Evolutionary conservation across 352 stramenopile species (phyloP), one percentile per base, ranked within the genome.

Genomic region (Globisporangium cystogenes): DNA sequence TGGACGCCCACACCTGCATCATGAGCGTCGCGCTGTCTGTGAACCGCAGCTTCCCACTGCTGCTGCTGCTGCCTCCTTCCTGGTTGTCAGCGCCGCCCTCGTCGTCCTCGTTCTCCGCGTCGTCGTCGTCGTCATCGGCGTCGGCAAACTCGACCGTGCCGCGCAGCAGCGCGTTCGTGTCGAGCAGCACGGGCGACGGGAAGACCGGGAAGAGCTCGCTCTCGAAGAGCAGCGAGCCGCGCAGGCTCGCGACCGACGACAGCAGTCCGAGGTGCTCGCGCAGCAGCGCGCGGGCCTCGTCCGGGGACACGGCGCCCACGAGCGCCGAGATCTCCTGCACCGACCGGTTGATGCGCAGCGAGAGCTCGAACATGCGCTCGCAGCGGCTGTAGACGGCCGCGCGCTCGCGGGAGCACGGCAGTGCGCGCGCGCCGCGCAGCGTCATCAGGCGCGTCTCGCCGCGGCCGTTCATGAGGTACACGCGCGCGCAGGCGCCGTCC

Each of bases 251-350:
- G 5, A 94, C 84, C 3, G 77, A 90, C 5, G 84, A 63, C 77
- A 94, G 89, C 48, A 93, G 68, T 57, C 83, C 84, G 40, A 94
- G 88, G 47, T 93, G 82, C 51, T 94, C 82, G 29, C 87, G 88
- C n/a, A 94, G 65, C 18, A 94, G 48, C 0, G 76, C 76, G 3
- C 84, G 64, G 8, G 82, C 82, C 53, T 92, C 84, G 42, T 90
- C 79, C 14, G 90, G 67, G 0, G 82, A 91, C 20, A 93, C 74
- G 67, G 92, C 84, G 39, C 77, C 82, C 29, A 91, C 86, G 0
- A 94, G 60, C 51, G 79, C 74, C 63, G 84, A 93, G 59, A 94
- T 91, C 42, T 94, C 82, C 50, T 93, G 84, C 60, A 94, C 90
- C 14, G 84, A 94, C 6, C 82, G 64, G 43, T 93, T 94, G 70